Base-by-base conservation (phyloP, 441 rosid species). In the Mallotus repandus region DNA sequence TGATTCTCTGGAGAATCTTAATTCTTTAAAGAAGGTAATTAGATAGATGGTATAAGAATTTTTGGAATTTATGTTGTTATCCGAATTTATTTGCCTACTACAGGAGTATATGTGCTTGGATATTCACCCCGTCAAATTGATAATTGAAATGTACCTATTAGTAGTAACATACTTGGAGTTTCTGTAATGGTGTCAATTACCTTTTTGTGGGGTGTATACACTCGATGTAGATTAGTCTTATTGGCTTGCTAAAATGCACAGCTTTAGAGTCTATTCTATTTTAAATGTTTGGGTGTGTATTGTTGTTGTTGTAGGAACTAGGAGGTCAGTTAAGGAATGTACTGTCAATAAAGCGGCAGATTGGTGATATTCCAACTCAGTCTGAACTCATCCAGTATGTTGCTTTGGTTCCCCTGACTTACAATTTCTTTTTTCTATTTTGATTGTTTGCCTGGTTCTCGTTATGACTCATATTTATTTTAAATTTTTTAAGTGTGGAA, bases 321-420 rank as follows among this genome's bases (percentile, higher is more conserved):
- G 91, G 88, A 21, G 88, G 86, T 59, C 83, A 54, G 35, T 81
- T 88, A 63, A 85, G 89, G 81, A 84, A 75, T n/a, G 75, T 84
- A 68, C 58, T 89, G 21, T 87, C 88, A 2, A 68, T 89, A 70
- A 94, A 85, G 82, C 81, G 85, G 76, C 81, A 83, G 80, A 85
- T 92, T 75, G 97, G 80, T 82, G 87, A 91, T 63, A 83, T 84
- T 59, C 92, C 97, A 66, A 84, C 86, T 71, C 94, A 86, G n/a
- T 84, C 90, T 38, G 96, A 94, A 74, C 88, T 91, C 53, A 81
- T 84, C 70, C 97, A 89, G 97, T 92, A 88, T 79, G 97, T 45
- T 68, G 32, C 25, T 73, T 69, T 46, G 38, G 49, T 49, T 61
- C 13, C 59, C 25, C 53, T 57, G 54, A 32, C n/a, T 63, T 49